Base-by-base conservation (phyloP, 2,329 filamentous ascomycete species). In the Epicoccum sorghinum region DNA sequence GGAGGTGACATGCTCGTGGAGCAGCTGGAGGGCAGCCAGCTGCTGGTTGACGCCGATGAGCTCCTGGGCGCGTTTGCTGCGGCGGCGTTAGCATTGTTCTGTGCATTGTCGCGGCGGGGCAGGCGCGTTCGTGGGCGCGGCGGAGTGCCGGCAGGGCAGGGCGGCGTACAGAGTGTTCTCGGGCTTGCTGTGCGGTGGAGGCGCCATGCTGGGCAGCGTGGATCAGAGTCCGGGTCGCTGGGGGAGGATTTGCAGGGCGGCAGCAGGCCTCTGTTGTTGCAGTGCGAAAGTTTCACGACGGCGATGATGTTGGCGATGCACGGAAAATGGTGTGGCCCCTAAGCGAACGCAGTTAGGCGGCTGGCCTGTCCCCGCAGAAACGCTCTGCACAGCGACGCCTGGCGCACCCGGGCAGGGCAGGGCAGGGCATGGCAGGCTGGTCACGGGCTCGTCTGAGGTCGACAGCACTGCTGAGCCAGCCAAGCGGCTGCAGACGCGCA, bases 1-100 rank as follows among this genome's bases (percentile, higher is more conserved):
- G 65, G 91, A 97, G 70, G 92, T 96, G 82, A 98, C 92, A 87
- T 99, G 95, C 84, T 99, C 95, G 83, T 98, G 95, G 60, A 99
- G 89, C 72, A 98, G 88, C 72, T 89, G 92, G 76, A 99, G 84
- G 75, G 95, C 95, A 72, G 95, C 93, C 70, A 90, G 86, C 68
- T 90, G 84, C 86, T 99, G 95, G 77, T 90, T 89, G 74, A 99
- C 95, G 75, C 92, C 95, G 82, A 98, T 97, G 80, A 99, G 91
- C 84, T 99, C 95, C 80, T 98, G 89, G 62, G 95, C 95, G 78
- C 95, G 88, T 87, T 87, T 72, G 56, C 69, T 72, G 64, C 29
- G 41, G 50, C 33, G 40, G 43, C 23, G 57, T 67, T 60, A 68
- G 64, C 52, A 66, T 59, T 35, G 35, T 54, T 14, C 27, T 7